Evolutionary conservation across 169 alveolate genomes (phyloP).

Genomic region (Cryptosporidium viatorum): DNA sequence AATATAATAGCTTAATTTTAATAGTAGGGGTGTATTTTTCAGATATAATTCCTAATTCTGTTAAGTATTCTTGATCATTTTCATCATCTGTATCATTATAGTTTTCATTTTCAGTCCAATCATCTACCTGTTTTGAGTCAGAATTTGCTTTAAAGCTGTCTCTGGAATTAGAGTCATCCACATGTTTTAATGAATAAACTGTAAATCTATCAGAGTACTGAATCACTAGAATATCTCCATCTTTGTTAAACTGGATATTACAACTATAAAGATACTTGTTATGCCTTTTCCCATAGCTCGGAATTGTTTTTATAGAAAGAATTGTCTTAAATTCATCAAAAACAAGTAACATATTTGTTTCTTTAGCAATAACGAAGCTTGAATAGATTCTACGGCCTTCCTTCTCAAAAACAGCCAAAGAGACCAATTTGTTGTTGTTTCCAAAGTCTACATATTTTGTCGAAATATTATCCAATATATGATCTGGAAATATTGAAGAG

Average conservation of each 20-base stretch:
- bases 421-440: not conserved
- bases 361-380: not conserved
- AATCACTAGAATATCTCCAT: conserved; percentile 40
- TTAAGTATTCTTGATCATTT: not conserved
- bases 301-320: not conserved
- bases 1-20: conserved; percentile 20
- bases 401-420: not conserved
- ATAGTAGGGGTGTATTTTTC: not conserved
- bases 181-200: not conserved
- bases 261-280: conserved; percentile 19
- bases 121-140: not conserved
- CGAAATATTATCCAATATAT: not conserved
- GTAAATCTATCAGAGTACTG: conserved; percentile 56
- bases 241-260: not conserved
- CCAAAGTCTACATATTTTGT: not conserved
- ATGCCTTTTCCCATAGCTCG: conserved; percentile 44
- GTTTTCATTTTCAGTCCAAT: not conserved
- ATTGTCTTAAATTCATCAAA: conserved; percentile 7
- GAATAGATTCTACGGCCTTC: not conserved
- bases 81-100: not conserved
- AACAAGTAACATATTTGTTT: conserved; percentile 1
- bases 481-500: not conserved
- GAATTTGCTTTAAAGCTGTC: too few relatives aligned
- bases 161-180: not conserved
- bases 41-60: not conserved